phyloP scores from a whole-genome alignment of 2,329 filamentous ascomycete genomes.

The Trichoderma brevicompactum region DNA sequence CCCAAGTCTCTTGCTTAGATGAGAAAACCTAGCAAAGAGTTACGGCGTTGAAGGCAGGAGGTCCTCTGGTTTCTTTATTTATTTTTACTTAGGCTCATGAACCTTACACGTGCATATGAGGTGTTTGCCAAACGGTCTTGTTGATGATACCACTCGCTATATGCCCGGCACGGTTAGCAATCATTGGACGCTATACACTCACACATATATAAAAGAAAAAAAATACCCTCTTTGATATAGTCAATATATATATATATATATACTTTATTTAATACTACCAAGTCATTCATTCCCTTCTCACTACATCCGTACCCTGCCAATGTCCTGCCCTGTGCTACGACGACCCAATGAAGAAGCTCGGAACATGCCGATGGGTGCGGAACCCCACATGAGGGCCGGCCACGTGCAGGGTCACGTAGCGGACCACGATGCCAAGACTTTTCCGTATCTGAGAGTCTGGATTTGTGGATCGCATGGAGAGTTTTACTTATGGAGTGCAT shows the following conservation, averaged over 20 bases:
- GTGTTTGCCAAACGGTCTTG: constrained; percentile 10
- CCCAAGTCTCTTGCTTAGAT: constrained; percentile 24
- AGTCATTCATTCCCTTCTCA: constrained; percentile 25
- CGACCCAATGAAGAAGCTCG: constrained; percentile 15
- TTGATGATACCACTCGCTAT: constrained; percentile 26
- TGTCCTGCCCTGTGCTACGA: not conserved
- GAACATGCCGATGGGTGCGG: constrained; percentile 22
- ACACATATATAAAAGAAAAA: not conserved
- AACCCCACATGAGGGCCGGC: not conserved
- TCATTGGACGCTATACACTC: constrained; percentile 6
- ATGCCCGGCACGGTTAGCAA: constrained; percentile 23
- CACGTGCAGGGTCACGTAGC: not conserved
- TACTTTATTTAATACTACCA: constrained; percentile 24
- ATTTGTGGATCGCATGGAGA: constrained; percentile 1
- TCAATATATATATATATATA: constrained; percentile 18
- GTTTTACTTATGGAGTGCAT: constrained; percentile 4
- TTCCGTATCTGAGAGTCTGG: not conserved
- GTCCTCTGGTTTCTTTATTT: not conserved
- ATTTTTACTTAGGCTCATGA: constrained; percentile 12
- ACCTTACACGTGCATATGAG: constrained; percentile 22
- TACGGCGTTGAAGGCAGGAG: constrained; percentile 1
- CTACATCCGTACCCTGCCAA: too few relatives aligned
- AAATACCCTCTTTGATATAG: constrained; percentile 11
- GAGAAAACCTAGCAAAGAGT: not conserved
- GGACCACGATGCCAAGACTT: constrained; percentile 17